These are phyloP conservation scores for Pseudopithomyces maydicus DNA, from an alignment of 2,329 filamentous ascomycete species.

Conservation along the genomic window DNA sequence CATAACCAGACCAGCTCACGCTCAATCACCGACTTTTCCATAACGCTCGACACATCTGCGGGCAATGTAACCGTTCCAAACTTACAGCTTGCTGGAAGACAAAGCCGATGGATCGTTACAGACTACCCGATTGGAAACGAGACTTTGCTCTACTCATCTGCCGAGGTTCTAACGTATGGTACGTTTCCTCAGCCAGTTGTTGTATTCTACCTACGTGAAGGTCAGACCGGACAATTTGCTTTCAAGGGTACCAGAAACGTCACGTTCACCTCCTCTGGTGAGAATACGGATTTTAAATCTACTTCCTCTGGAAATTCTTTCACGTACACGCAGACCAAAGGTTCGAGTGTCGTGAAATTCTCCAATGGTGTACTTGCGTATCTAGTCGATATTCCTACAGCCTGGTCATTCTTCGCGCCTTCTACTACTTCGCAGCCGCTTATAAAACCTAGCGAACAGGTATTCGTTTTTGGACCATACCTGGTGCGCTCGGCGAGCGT, in stretches of 20 bases:
- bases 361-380: slow-evolving; percentile 57
- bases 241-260: slow-evolving; percentile 49
- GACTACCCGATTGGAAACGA: slow-evolving; percentile 57
- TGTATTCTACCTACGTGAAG: slow-evolving; percentile 55
- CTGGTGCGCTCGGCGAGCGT: slow-evolving; percentile 48
- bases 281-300: slow-evolving; percentile 42
- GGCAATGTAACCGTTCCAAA: slow-evolving; percentile 52
- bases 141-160: slow-evolving; percentile 57
- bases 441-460: slow-evolving; percentile 52
- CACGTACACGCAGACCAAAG: slow-evolving; percentile 55
- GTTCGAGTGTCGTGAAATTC: slow-evolving; percentile 55
- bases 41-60: slow-evolving; percentile 54
- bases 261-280: slow-evolving; percentile 50
- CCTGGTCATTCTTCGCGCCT: slow-evolving; percentile 63
- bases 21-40: slow-evolving; percentile 52
- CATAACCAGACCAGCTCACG: slow-evolving; percentile 54
- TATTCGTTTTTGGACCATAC: slow-evolving; percentile 35
- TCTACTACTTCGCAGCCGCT: slow-evolving; percentile 53
- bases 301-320: slow-evolving; percentile 33
- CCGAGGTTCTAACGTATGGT: slow-evolving; percentile 57
- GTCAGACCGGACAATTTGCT: slow-evolving; percentile 57
- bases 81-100: slow-evolving; percentile 57
- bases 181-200: slow-evolving; percentile 55
- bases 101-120: slow-evolving; percentile 61
- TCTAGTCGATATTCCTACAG: slow-evolving; percentile 58